Percentiles rank a stretch among this genome's conserved stretches.
Conservation (phyloP, 345 rosid species). For the Linum lewisii region DNA sequence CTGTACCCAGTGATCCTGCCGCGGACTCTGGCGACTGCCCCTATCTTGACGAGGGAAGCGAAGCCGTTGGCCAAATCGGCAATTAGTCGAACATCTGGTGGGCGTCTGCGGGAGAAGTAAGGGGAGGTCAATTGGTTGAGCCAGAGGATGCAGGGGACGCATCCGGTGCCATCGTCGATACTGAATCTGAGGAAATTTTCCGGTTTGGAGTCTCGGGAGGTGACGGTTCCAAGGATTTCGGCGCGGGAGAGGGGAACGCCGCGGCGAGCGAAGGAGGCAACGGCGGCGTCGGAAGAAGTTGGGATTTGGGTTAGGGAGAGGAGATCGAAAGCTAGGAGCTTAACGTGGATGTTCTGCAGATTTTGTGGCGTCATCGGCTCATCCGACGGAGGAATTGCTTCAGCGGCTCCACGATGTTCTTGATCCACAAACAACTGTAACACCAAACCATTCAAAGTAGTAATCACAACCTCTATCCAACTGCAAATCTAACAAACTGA, state of each 20-base stretch:
- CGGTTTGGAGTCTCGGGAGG: conserved; percentile 43
- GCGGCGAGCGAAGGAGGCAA: conserved; percentile 26
- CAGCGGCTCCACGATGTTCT: too few relatives aligned
- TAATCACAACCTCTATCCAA: too few relatives aligned
- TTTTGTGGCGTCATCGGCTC: conserved; percentile 5
- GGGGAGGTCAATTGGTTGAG: conserved; percentile 62
- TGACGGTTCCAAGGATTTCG: conserved; percentile 50
- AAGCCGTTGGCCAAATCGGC: conserved; percentile 34
- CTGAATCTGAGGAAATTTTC: conserved; percentile 51
- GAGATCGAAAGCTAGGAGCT: conserved; percentile 47
- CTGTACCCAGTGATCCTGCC: conserved; percentile 54
- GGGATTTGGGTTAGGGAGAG: conserved; percentile 24
- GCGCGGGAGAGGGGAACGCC: conserved; percentile 37
- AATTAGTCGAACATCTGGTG: conserved; percentile 35
- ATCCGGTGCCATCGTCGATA: conserved; percentile 62
- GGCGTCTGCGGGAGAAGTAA: conserved; percentile 37
- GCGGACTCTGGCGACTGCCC: conserved; percentile 51
- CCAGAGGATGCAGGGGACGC: conserved; percentile 64
- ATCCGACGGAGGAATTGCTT: too few relatives aligned
- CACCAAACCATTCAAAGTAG: too few relatives aligned
- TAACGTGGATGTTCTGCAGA: conserved; percentile 40
- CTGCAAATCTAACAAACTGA: too few relatives aligned
- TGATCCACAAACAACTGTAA: too few relatives aligned
- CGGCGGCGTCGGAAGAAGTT: conserved; percentile 17
- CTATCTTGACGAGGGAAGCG: conserved; percentile 39